Evolutionary conservation across 2,329 filamentous ascomycete species (phyloP), one percentile per base, ranked within the genome.

Genomic region (Phoma herbarum): DNA sequence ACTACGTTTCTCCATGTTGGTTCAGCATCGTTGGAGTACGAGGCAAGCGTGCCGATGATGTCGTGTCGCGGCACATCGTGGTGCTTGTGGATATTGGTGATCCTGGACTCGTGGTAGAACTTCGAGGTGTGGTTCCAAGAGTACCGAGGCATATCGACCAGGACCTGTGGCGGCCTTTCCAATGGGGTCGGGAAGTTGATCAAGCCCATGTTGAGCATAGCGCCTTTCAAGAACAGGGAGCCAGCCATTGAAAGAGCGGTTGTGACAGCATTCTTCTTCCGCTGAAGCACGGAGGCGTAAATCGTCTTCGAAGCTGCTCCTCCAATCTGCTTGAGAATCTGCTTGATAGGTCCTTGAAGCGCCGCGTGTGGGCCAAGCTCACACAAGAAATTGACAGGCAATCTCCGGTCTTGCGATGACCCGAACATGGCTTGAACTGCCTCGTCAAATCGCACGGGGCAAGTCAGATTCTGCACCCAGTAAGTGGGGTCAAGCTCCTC

Each of bases 1-100:
- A 83, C 70, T 18, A 81, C 70, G 46, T 82, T 81, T 16, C 82
- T 75, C 83, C 83, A 85, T 10, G 63, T 48, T 20, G n/a, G 37
- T 8, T 31, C 48, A n/a, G 54, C 29, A n/a, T 60, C 50, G 37
- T 60, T 62, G 68, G 71, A 33, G 72, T 72, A 63, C 8, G 56
- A 49, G n/a, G 58, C 59, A 22, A 62, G 41, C 8, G n/a, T 14
- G 23, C 41, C 41, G 41, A 43, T 56, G 37, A 51, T 51, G 37
- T 29, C 37, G 22, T 29, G 23, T 22, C 48, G 11, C 11, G n/a
- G 46, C 18, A 39, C 62, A 51, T 48, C 43, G 20, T 25, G 33
- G 22, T 44, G 47, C 23, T 61, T 61, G 44, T 60, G 60, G 10
- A 59, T 33, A n/a, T 54, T 59, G 10, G 18, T 35, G 9, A 53